Percentiles rank a stretch among this genome's conserved stretches.
Evolutionary conservation across 1,284 basidiomycete genomes (phyloP).

Genomic region (Sanguinoderma infundibulare): DNA sequence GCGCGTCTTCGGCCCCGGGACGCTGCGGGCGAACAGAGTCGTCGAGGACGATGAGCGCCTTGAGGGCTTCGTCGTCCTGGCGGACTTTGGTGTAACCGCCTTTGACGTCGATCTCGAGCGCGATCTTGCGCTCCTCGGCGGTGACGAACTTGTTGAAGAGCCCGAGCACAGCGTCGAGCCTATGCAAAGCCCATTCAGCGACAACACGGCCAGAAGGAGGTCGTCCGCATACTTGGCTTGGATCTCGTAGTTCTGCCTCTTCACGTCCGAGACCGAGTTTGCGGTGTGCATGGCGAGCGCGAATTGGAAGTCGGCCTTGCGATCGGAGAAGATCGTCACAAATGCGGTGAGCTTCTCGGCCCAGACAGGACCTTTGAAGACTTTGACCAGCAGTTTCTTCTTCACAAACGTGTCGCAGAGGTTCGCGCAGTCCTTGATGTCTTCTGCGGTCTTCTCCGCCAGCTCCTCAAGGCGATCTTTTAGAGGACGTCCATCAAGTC

Average conservation of each 20-base stretch:
- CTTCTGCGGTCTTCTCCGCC: conserved; percentile 27
- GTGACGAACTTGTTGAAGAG: conserved; percentile 3
- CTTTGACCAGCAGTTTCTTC: conserved; percentile 39
- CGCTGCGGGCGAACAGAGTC: background rate
- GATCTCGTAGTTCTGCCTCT: conserved; percentile 35
- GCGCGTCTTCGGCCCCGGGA: background rate
- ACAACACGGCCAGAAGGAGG: background rate
- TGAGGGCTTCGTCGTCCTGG: conserved; percentile 20
- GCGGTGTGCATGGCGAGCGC: conserved; percentile 40
- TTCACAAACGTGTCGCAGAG: conserved; percentile 38
- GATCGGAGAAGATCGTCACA: conserved; percentile 36
- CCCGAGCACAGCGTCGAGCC: conserved; percentile 2
- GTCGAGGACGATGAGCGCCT: conserved; percentile 18
- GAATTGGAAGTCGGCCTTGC: conserved; percentile 38
- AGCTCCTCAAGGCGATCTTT: conserved; percentile 30
- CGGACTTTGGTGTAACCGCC: conserved; percentile 7
- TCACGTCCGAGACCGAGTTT: conserved; percentile 36
- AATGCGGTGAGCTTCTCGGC: conserved; percentile 40
- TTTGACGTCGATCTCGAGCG: conserved; percentile 37
- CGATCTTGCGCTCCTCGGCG: conserved; percentile 9
- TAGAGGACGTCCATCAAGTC: conserved; percentile 28
- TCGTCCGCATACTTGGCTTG: conserved; percentile 21
- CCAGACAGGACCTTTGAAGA: conserved; percentile 43
- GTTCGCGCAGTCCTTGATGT: conserved; percentile 38
- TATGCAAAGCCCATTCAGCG: conserved; percentile 14